phyloP scores from a whole-genome alignment of 352 stramenopile species.

The Discostella stelligera region DNA sequence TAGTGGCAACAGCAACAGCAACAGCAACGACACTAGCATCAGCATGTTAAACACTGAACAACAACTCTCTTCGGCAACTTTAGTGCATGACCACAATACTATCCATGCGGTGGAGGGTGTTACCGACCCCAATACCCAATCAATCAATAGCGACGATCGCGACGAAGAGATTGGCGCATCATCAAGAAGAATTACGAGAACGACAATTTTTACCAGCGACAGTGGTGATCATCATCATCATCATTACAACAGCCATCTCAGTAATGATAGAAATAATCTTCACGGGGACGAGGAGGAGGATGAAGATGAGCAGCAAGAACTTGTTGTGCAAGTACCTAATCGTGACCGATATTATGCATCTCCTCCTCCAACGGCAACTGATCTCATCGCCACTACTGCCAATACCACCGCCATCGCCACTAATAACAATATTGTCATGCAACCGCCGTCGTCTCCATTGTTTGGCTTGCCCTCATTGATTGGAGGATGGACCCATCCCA shows the following conservation, averaged over 20 bases:
- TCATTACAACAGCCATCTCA: background rate
- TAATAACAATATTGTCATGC: background rate
- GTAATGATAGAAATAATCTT: too few species aligned
- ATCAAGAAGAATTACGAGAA: background rate
- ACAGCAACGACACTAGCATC: too few species aligned
- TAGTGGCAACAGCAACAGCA: background rate
- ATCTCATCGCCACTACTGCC: background rate
- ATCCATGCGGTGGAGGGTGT: background rate
- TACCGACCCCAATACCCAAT: background rate
- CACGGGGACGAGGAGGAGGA: background rate
- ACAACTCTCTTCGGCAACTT: background rate
- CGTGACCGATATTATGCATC: background rate
- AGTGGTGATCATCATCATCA: background rate
- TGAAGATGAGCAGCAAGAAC: slow-evolving; percentile 38
- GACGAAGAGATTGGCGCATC: background rate
- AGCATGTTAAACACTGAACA: background rate
- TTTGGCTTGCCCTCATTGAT: background rate
- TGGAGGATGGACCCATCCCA: background rate
- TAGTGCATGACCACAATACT: background rate
- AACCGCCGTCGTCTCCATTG: background rate
- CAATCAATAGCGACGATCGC: background rate
- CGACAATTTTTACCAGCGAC: background rate
- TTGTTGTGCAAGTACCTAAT: slow-evolving; percentile 40
- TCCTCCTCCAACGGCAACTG: background rate
- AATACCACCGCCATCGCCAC: background rate